phyloP scores from a whole-genome alignment of 179 eudicot genomes.

The Beta corolliflora region DNA sequence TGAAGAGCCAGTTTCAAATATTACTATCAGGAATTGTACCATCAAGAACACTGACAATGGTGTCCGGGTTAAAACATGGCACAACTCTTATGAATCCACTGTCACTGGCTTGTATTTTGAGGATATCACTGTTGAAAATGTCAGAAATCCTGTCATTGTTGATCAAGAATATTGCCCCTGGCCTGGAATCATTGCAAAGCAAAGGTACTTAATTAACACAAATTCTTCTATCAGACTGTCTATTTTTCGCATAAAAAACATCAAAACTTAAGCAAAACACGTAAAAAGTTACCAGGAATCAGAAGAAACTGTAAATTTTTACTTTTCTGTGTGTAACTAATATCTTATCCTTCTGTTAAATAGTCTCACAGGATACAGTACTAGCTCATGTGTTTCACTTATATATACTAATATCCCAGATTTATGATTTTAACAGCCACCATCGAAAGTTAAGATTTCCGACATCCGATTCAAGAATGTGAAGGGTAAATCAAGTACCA shows the following conservation, averaged over 20 bases:
- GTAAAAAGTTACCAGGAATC: no score
- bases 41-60: constrained; percentile 41
- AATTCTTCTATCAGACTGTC: no score
- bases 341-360: no score
- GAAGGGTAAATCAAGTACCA: constrained; percentile 25
- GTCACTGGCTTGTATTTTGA: constrained; percentile 43
- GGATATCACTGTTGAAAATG: constrained; percentile 46
- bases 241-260: no score
- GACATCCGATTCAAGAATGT: constrained; percentile 35
- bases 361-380: no score
- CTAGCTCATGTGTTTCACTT: no score
- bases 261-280: no score
- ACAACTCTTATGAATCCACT: constrained; percentile 1
- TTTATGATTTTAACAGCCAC: constrained; percentile 14
- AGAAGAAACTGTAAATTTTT: no score
- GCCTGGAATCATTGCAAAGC: constrained; percentile 33
- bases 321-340: no score
- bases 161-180: constrained; percentile 72
- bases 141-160: constrained; percentile 41
- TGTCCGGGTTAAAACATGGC: constrained; percentile 53
- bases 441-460: constrained; percentile 35
- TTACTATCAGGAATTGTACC: constrained; percentile 39
- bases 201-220: constrained; percentile 23
- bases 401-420: no score
- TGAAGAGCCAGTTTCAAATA: constrained; percentile 29